These are phyloP conservation scores for Linderina pennispora DNA, from an alignment of 192 early-diverging fungal species.

Conservation along the genomic window DNA sequence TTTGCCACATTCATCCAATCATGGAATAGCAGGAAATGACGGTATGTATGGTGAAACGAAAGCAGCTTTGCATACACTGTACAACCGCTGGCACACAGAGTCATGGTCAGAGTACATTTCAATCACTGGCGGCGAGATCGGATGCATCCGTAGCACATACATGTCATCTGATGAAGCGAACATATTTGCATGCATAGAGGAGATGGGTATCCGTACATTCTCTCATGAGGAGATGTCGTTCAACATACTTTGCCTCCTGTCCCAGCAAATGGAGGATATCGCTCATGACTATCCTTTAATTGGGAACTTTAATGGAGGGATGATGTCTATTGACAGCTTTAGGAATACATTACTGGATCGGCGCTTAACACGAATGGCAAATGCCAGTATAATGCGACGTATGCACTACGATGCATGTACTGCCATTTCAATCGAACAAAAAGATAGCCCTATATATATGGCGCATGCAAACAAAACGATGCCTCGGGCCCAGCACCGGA, in stretches of 20 bases:
- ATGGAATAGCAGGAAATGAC: constrained; percentile 81
- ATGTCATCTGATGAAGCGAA: constrained; percentile 81
- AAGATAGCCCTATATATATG: too few relatives aligned
- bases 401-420: too few relatives aligned
- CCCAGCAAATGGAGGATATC: constrained; percentile 65
- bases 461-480: constrained; percentile 55
- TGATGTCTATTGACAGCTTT: constrained; percentile 70
- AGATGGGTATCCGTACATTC: constrained; percentile 54
- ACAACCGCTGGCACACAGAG: constrained; percentile 83
- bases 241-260: constrained; percentile 72
- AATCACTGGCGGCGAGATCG: constrained; percentile 83
- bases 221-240: neutral
- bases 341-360: constrained; percentile 44
- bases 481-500: constrained; percentile 83
- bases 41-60: constrained; percentile 86
- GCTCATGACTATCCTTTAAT: constrained; percentile 70
- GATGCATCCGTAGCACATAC: constrained; percentile 89
- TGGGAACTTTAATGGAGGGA: constrained; percentile 84
- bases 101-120: constrained; percentile 76
- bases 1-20: constrained; percentile 83
- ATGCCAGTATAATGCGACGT: neutral
- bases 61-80: constrained; percentile 80
- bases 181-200: constrained; percentile 78
- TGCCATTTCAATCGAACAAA: too few relatives aligned
- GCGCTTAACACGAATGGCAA: neutral